Evolutionary conservation across 2,329 filamentous ascomycete genomes (phyloP).

Genomic region (Hymenoscyphus linearis): DNA sequence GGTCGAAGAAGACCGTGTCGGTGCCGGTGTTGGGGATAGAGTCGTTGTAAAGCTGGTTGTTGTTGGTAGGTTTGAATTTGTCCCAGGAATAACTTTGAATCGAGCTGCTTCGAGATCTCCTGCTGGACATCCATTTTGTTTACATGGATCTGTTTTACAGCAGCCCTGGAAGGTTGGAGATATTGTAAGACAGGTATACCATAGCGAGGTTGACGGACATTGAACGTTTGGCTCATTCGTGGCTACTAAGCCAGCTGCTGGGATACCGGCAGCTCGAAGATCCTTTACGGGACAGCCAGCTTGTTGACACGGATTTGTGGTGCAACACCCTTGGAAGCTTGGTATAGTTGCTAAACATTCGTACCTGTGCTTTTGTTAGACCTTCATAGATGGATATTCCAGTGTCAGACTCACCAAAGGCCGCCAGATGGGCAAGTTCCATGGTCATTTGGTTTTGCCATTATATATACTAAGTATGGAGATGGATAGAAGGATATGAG

Average conservation of each 20-base stretch:
- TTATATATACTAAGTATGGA: background rate
- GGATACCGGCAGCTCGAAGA: constrained; percentile 17
- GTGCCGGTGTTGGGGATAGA: background rate
- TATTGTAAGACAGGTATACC: background rate
- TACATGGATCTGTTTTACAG: background rate
- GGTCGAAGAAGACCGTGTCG: no score
- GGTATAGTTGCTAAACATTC: constrained; percentile 10
- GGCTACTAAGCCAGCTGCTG: background rate
- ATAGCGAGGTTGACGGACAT: background rate
- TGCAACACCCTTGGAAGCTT: constrained; percentile 19
- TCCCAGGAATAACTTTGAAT: constrained; percentile 5
- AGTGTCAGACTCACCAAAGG: background rate
- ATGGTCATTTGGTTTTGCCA: constrained; percentile 1
- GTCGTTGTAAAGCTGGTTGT: constrained; percentile 1
- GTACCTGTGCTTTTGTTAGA: constrained; percentile 29
- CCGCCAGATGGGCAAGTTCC: background rate
- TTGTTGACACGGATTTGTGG: constrained; percentile 14
- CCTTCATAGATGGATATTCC: background rate
- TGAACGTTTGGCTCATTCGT: background rate
- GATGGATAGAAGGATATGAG: background rate
- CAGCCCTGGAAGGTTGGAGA: background rate
- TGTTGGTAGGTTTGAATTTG: no score
- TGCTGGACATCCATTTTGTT: background rate
- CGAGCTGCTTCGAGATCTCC: constrained; percentile 1
- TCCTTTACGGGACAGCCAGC: constrained; percentile 13